Evolutionary conservation across 768 basidiomycete species (phyloP), one percentile per base, ranked within the genome.

Genomic region (Kwoniella dendrophila): DNA sequence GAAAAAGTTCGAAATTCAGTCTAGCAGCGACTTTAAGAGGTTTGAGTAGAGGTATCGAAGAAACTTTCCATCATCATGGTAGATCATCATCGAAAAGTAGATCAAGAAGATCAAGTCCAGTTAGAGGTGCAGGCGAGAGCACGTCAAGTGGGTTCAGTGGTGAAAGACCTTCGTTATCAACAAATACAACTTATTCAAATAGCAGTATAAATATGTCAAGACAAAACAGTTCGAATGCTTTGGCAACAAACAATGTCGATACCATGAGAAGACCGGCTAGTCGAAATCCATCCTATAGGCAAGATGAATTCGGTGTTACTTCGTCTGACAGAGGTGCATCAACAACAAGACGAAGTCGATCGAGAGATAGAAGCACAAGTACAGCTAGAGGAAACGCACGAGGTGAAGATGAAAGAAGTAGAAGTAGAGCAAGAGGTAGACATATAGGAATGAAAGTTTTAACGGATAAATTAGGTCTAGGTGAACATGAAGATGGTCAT

Each of bases 391-490:
- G n/a, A n/a, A n/a, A n/a, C n/a, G n/a, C 27, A 8, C 20, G 58
- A 16, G 59, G 57, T 22, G 61, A 52, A 10, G 60, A 62, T 10
- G 68, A 66, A 24, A 56, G 77, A 41, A 79, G 77, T 49, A 70
- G 74, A 26, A 73, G 71, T 50, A 55, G 79, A 54, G 71, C 68
- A 22, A 57, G 78, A 58, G 80, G 81, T 2, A 69, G 80, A 51
- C 69, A 76, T 50, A 79, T 72, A 38, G 76, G 79, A 1, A 76
- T 79, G 70, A 79, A 80, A 54, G 72, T 67, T 3, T 68, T 77
- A 51, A 75, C 73, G 12, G 76, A 65, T 52, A 72, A 64, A 30
- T 41, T 77, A 16, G 67, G 72, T 4, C 63, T 72, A 22, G 71
- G 68, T 3, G 74, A 68, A 16, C 71, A 67, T 34, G 75, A 76